phyloP scores from a whole-genome alignment of 2,329 filamentous ascomycete species.

The Penicillium sp. region DNA sequence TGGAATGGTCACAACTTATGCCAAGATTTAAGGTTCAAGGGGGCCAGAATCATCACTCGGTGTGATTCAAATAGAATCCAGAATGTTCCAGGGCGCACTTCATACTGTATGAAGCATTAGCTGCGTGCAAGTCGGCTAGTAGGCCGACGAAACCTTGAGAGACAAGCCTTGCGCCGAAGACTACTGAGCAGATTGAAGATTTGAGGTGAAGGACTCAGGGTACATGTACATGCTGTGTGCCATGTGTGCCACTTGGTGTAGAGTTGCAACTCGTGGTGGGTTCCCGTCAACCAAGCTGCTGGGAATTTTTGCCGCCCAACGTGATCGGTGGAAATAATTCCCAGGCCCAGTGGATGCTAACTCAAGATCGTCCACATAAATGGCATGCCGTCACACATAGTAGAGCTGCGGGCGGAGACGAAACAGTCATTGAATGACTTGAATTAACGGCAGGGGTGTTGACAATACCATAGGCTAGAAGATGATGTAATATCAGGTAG shows the following conservation, averaged over 20 bases:
- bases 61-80: neutral
- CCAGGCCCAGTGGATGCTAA: neutral
- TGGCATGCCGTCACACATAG: neutral
- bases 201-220: too few species aligned
- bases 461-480: neutral
- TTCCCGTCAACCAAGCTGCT: slow-evolving; percentile 6
- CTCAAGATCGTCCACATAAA: neutral
- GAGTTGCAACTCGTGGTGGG: slow-evolving; percentile 8
- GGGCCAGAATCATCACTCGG: neutral
- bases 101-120: neutral
- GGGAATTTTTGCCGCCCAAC: neutral
- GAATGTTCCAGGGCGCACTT: neutral
- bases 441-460: neutral
- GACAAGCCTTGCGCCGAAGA: too few species aligned
- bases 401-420: neutral
- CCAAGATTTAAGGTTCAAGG: neutral
- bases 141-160: too few species aligned
- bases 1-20: neutral
- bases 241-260: neutral
- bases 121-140: too few species aligned
- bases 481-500: neutral
- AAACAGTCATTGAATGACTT: neutral
- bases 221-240: neutral
- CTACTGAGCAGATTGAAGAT: too few species aligned
- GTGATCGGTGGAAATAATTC: neutral